A percentile compares a stretch with the other conserved stretches of the same genome.
Evolutionary conservation across 331 rosid genomes (phyloP).

Genomic region (Pyracantha coccinea): DNA sequence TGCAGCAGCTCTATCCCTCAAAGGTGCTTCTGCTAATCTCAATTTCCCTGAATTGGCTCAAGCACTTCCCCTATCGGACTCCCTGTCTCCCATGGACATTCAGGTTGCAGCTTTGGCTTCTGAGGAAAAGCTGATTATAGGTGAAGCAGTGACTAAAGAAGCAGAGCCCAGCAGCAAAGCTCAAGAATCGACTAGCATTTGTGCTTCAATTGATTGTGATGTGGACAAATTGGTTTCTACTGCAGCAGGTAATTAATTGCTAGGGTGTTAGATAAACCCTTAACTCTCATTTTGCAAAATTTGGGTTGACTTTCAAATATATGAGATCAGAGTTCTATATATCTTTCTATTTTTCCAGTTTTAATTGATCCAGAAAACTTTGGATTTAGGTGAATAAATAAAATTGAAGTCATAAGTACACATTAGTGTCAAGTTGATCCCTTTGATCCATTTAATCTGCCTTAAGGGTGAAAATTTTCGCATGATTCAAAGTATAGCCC

Average conservation of each 20-base stretch:
- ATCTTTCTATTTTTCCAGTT: too few species aligned
- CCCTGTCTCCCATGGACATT: constrained; percentile 63
- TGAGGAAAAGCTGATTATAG: background rate
- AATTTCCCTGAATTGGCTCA: constrained; percentile 63
- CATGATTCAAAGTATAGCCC: background rate
- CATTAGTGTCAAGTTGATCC: too few species aligned
- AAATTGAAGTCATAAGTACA: too few species aligned
- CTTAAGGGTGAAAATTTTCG: too few species aligned
- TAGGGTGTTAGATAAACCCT: too few species aligned
- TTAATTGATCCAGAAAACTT: too few species aligned
- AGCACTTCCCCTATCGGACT: constrained; percentile 53
- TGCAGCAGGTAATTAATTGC: too few species aligned
- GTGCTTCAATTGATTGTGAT: constrained; percentile 14
- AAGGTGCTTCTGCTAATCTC: constrained; percentile 67
- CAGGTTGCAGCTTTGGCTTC: constrained; percentile 35
- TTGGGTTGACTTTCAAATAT: too few species aligned
- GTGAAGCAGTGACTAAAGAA: constrained; percentile 7
- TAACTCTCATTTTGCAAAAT: too few species aligned
- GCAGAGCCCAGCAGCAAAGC: background rate
- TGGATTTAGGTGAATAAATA: too few species aligned
- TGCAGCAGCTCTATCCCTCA: constrained; percentile 75
- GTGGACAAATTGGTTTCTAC: constrained; percentile 42
- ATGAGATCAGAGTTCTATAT: too few species aligned
- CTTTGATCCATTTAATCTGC: too few species aligned
- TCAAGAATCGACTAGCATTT: constrained; percentile 14